Base-by-base conservation (phyloP, 805 yeast species). In the Yueomyces sp. region DNA sequence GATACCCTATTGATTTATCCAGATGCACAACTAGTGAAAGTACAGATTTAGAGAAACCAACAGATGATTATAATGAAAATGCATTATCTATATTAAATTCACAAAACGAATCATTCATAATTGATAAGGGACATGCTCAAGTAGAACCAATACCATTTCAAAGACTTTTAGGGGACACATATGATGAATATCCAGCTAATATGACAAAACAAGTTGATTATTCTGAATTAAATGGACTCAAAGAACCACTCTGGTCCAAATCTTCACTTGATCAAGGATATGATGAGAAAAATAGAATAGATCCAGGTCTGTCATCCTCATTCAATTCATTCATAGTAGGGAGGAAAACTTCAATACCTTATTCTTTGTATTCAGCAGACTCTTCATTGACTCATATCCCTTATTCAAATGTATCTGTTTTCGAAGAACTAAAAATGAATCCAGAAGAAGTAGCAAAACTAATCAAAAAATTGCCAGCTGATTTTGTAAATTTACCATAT, bases 401-500 rank as follows among this genome's bases (percentile, higher is more conserved):
- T 27, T 46, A 43, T 31, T 44, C 54, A 8, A 39, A 30, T 30
- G 9, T 43, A 3, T 43, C 53, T 2, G 40, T 49, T 3, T 40
- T 52, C 3, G 31, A 48, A 19, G 55, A 52, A 26, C 38, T 52
- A 28, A 44, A 42, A 28, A 51, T 52, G 51, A 46, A 42, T 5
- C 50, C 56, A 4, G 60, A 54, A 27, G 64, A 62, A 31, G 59
- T 65, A 7, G 53, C 54, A n/a, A 46, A 53, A 19, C 41, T 68
- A 6, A 54, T 62, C 12, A 53, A 51, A 3, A 52, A 55, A 41
- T 54, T 77, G 27, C 84, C 84, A 0, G 57, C 66, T 1, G 70
- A 76, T 52, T 79, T 77, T 52, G 63, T 67, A 45, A 72, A 70
- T 28, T 60, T 76, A 47, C 82, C 83, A 0, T 77, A 77, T 53